Percentiles rank a stretch among this genome's conserved stretches.
phyloP scores from a whole-genome alignment of 164 flowering plant genomes.

The Tetrastigma voinierianum region DNA sequence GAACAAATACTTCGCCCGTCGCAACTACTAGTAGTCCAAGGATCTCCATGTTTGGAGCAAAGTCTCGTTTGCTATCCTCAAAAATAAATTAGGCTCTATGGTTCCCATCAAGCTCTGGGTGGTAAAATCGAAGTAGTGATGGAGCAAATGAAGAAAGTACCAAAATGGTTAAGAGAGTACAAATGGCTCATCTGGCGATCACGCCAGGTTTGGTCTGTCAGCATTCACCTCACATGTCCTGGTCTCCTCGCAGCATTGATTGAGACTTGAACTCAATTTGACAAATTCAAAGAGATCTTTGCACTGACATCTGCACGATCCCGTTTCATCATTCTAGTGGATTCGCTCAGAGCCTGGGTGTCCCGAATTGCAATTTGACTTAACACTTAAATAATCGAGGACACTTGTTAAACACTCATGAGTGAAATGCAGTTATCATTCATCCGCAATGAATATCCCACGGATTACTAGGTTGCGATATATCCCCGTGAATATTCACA shows the following conservation, averaged over 20 bases:
- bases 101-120: conserved; percentile 66
- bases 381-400: too few relatives aligned
- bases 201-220: too few relatives aligned
- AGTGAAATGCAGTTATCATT: conserved; percentile 34
- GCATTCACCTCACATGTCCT: too few relatives aligned
- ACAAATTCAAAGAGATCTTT: too few relatives aligned
- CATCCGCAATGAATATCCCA: conserved; percentile 30
- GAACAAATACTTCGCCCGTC: conserved; percentile 35
- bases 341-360: too few relatives aligned
- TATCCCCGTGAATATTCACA: conserved; percentile 73
- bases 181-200: conserved; percentile 93
- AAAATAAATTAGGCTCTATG: conserved; percentile 84
- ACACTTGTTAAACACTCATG: too few relatives aligned
- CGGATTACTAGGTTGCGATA: conserved; percentile 46
- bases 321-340: too few relatives aligned
- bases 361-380: too few relatives aligned
- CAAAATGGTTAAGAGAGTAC: conserved; percentile 58
- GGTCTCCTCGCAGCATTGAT: too few relatives aligned
- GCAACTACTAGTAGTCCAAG: conserved; percentile 46
- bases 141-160: conserved; percentile 37
- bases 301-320: too few relatives aligned
- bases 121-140: conserved; percentile 42
- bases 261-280: too few relatives aligned
- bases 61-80: conserved; percentile 92
- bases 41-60: conserved; percentile 64